Evolutionary conservation across 192 early-diverging fungal genomes (phyloP).

Genomic region (Glomus cerebriforme): DNA sequence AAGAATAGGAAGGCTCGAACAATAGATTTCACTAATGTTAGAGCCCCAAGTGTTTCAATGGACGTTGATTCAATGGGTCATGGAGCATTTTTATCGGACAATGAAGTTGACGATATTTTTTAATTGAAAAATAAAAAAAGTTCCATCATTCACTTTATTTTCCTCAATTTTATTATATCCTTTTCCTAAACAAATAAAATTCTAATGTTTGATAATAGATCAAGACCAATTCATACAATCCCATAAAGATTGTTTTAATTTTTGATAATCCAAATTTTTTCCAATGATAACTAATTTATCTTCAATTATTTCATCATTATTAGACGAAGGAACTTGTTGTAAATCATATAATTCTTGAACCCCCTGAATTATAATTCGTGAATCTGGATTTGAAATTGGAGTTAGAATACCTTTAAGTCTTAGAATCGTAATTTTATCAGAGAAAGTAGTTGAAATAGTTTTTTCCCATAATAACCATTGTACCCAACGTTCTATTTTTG

Average conservation of each 20-base stretch:
- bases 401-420: conserved; percentile 60
- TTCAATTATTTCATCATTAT: conserved; percentile 30
- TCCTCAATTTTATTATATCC: background rate
- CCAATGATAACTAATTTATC: conserved; percentile 48
- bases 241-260: conserved; percentile 24
- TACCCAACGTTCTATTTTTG: conserved; percentile 74
- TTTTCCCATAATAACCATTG: conserved; percentile 71
- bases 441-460: conserved; percentile 42
- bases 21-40: conserved; percentile 26
- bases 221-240: conserved; percentile 21
- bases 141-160: background rate
- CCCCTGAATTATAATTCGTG: conserved; percentile 61
- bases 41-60: conserved; percentile 19
- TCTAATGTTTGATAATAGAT: background rate
- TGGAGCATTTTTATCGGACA: background rate
- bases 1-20: conserved; percentile 23
- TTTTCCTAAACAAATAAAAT: background rate
- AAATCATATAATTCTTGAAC: conserved; percentile 68
- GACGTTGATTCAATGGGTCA: conserved; percentile 5
- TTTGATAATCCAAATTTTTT: conserved; percentile 35
- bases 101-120: conserved; percentile 11
- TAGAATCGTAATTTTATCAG: conserved; percentile 49
- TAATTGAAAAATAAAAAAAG: background rate
- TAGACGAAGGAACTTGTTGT: conserved; percentile 26
- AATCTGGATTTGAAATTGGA: conserved; percentile 37